These are phyloP conservation scores for Podaxis sp. DNA, from an alignment of 768 basidiomycete species.

Conservation along the genomic window DNA sequence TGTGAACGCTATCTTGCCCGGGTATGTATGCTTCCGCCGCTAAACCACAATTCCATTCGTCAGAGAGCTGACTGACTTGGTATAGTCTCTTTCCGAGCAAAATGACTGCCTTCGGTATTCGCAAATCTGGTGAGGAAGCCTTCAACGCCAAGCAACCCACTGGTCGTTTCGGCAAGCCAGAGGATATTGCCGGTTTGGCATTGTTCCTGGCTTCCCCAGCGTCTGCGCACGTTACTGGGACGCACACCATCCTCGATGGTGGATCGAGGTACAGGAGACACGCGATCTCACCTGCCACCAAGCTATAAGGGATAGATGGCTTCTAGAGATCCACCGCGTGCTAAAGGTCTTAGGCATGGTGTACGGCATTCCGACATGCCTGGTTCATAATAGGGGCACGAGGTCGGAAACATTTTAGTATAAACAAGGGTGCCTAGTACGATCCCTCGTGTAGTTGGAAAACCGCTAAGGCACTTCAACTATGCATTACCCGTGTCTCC, in stretches of 20 bases:
- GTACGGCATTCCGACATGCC: too few relatives aligned
- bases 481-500: too few relatives aligned
- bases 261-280: constrained; percentile 40
- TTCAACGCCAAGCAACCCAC: constrained; percentile 60
- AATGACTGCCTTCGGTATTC: constrained; percentile 77
- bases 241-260: constrained; percentile 72
- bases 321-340: neutral
- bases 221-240: constrained; percentile 71
- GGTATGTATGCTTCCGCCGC: constrained; percentile 37
- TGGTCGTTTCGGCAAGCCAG: constrained; percentile 62
- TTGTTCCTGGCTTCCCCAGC: constrained; percentile 73
- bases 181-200: constrained; percentile 71
- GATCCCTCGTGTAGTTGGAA: too few relatives aligned
- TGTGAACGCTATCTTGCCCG: constrained; percentile 83
- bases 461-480: too few relatives aligned
- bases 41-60: constrained; percentile 9
- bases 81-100: constrained; percentile 68
- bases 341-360: too few relatives aligned
- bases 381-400: too few relatives aligned
- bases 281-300: constrained; percentile 27
- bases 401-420: too few relatives aligned
- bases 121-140: constrained; percentile 48
- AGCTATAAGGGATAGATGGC: constrained; percentile 25
- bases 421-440: too few relatives aligned
- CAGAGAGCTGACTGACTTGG: neutral